Conservation (phyloP, 495 filamentous ascomycete genomes). For the Geoglossum glabrum region DNA sequence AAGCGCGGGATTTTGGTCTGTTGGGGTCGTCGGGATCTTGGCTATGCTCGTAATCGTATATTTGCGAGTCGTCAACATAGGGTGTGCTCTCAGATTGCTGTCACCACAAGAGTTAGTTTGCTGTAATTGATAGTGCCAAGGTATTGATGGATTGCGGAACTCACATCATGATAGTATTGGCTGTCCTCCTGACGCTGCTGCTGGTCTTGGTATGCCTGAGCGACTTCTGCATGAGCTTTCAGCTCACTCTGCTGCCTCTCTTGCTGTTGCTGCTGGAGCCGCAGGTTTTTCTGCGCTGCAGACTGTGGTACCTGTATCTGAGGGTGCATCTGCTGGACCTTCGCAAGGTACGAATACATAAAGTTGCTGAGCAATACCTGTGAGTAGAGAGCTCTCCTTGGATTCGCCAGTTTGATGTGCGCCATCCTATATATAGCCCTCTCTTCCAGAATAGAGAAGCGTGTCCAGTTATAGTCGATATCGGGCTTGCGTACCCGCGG, state of each 20-base stretch:
- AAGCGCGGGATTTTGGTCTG: slow-evolving; percentile 30
- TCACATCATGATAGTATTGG: slow-evolving; percentile 23
- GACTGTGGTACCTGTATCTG: slow-evolving; percentile 56
- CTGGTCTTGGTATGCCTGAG: slow-evolving; percentile 45
- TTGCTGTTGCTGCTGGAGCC: slow-evolving; percentile 39
- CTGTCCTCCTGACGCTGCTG: slow-evolving; percentile 27
- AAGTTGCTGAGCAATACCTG: slow-evolving; percentile 98
- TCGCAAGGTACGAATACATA: slow-evolving; percentile 98
- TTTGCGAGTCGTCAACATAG: slow-evolving; percentile 36
- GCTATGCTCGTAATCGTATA: slow-evolving; percentile 35
- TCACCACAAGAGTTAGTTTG: neutral
- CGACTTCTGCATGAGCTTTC: slow-evolving; percentile 39
- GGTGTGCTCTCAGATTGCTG: slow-evolving; percentile 24
- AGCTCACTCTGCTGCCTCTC: slow-evolving; percentile 31
- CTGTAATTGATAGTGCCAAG: neutral
- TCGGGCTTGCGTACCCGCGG: slow-evolving; percentile 54
- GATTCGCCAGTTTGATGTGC: slow-evolving; percentile 96
- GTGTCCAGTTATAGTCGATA: slow-evolving; percentile 85
- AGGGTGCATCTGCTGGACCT: slow-evolving; percentile 96
- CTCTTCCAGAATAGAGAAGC: slow-evolving; percentile 91
- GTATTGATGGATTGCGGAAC: slow-evolving; percentile 1
- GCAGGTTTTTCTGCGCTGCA: slow-evolving; percentile 34
- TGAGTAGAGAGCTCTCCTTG: slow-evolving; percentile 74
- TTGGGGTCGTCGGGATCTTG: slow-evolving; percentile 22
- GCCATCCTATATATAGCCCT: slow-evolving; percentile 96